Base-by-base conservation (phyloP, 1,284 basidiomycete genomes). In the Trichosporon sp. region DNA sequence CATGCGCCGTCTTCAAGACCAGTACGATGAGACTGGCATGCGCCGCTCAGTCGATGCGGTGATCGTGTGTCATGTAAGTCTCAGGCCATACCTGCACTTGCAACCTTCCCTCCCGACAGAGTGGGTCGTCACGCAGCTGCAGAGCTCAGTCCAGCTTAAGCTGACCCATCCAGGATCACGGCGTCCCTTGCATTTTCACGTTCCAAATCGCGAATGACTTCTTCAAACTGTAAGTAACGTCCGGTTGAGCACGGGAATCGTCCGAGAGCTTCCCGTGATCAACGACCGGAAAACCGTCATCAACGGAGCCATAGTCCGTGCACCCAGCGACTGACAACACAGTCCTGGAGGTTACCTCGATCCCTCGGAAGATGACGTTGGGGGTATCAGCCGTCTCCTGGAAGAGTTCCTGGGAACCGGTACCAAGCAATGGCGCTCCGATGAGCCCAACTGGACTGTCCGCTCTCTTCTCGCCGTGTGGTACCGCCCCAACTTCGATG, bases 331-430 rank as follows among this genome's bases (percentile, higher is more conserved):
- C 65, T 60, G 19, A 63, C 56, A 10, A 8, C 40, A 1, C 71
- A 95, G 94, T 9, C 95, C 95, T 2, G 95, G 95, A n/a, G 94
- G 97, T 80, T 98, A 98, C 80, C 87, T 98, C 61, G 93, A 94
- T 75, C 95, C 95, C 1, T 91, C 92, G 4, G 95, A 98, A 82
- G 89, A 92, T 72, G 95, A 98, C 74, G 84, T 89, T 54, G 88
- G 90, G 13, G 95, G 95, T 4, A 86, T 98, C 61, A 92, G 93
- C 78, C 86, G 87, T 6, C 86, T 92, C 16, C 83, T 99, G 25
- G 90, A 97, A 76, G 89, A 93, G 36, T 87, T 92, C 14, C 87
- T 97, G 9, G 92, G 92, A 10, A 65, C 73, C 19, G 85, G 63
- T 83, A 86, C 2, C 86, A 89, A 70, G 88, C 89, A 7, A 83